These are phyloP conservation scores for Leccinum incarnatum DNA, from an alignment of 768 basidiomycete genomes.

Conservation along the genomic window DNA sequence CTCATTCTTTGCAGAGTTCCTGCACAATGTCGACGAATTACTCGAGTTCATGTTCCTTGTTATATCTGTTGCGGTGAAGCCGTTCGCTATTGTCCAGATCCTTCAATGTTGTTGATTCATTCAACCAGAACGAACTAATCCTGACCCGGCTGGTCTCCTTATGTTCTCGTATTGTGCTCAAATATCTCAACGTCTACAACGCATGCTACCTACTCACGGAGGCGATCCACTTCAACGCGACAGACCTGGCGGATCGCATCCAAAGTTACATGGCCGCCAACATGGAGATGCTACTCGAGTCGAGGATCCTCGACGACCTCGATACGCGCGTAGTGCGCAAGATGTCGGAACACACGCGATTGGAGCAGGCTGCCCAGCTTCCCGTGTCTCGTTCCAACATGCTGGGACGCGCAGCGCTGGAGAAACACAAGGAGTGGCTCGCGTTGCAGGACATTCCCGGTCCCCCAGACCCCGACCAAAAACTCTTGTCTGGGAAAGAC, in stretches of 20 bases:
- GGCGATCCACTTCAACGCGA: slow-evolving; percentile 74
- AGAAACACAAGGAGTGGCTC: slow-evolving; percentile 69
- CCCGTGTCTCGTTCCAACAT: slow-evolving; percentile 60
- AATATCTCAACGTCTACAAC: slow-evolving; percentile 67
- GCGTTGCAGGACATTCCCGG: slow-evolving; percentile 63
- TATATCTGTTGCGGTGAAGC: slow-evolving; percentile 75
- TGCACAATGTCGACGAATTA: slow-evolving; percentile 64
- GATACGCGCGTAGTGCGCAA: slow-evolving; percentile 61
- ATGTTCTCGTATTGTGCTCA: slow-evolving; percentile 75
- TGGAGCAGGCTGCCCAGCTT: slow-evolving; percentile 61
- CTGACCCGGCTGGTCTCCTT: slow-evolving; percentile 81
- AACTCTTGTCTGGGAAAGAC: slow-evolving; percentile 22
- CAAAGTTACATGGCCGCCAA: slow-evolving; percentile 80
- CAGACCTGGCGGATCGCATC: slow-evolving; percentile 63
- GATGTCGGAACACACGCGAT: slow-evolving; percentile 55
- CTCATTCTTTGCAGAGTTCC: slow-evolving; percentile 47
- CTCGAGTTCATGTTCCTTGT: slow-evolving; percentile 87
- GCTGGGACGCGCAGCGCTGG: slow-evolving; percentile 53
- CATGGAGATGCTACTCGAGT: slow-evolving; percentile 84
- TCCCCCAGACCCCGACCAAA: slow-evolving; percentile 41
- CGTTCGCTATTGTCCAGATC: neutral
- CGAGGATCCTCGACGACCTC: slow-evolving; percentile 75
- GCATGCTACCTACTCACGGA: slow-evolving; percentile 78
- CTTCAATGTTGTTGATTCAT: neutral
- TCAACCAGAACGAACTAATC: slow-evolving; percentile 74